These are phyloP conservation scores for Backusella psychrophila DNA, from an alignment of 192 early-diverging fungal genomes.

Conservation along the genomic window DNA sequence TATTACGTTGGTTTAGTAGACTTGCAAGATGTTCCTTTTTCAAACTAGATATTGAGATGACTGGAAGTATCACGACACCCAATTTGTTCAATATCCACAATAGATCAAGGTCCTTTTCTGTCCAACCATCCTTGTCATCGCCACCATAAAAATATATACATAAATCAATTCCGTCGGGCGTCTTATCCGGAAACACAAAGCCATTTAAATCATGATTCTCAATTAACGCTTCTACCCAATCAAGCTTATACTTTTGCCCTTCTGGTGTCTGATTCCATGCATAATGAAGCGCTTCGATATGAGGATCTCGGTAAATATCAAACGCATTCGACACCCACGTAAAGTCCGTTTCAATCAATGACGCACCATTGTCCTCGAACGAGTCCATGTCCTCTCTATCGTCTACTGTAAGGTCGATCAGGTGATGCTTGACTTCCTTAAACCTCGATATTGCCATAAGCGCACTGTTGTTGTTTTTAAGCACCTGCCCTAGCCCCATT, in stretches of 20 bases:
- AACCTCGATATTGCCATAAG: neutral
- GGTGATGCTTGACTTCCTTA: conserved; percentile 27
- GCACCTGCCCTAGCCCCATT: conserved; percentile 16
- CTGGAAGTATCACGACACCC: conserved; percentile 9
- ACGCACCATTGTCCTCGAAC: conserved; percentile 33
- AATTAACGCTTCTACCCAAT: neutral
- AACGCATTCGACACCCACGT: conserved; percentile 16
- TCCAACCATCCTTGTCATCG: conserved; percentile 10
- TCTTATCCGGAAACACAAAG: conserved; percentile 28
- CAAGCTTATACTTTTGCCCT: neutral
- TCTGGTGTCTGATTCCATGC: neutral
- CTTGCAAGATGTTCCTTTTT: conserved; percentile 10
- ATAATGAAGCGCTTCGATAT: neutral
- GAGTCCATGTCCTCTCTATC: conserved; percentile 13
- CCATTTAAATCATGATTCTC: conserved; percentile 15
- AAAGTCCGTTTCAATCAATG: conserved; percentile 38
- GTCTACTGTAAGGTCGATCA: conserved; percentile 9
- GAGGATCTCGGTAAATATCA: neutral
- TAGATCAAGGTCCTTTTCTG: conserved; percentile 18
- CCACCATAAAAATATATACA: conserved; percentile 37
- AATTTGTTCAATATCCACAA: conserved; percentile 12
- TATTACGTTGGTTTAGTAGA: neutral
- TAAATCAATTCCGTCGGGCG: conserved; percentile 36
- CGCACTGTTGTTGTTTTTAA: neutral
- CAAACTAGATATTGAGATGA: neutral